phyloP scores from a whole-genome alignment of 1,284 basidiomycete species.

The Sporisorium reilianum region DNA sequence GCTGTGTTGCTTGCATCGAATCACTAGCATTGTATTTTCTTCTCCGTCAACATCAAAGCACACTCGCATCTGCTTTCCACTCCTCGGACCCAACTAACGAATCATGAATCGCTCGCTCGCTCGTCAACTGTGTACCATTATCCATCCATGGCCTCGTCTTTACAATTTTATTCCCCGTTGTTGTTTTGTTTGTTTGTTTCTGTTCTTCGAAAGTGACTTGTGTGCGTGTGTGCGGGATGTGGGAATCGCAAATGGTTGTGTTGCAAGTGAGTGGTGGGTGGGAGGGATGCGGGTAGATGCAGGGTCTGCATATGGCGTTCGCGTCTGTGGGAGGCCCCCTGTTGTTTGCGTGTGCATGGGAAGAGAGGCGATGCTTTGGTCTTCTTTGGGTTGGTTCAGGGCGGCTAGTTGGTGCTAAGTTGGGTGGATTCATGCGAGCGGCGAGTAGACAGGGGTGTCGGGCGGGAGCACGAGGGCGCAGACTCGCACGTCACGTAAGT shows the following conservation, averaged over 20 bases:
- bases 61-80: neutral
- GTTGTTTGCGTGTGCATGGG: neutral
- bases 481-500: neutral
- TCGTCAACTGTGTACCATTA: conserved; percentile 1
- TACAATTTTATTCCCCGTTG: neutral
- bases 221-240: neutral
- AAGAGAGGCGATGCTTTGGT: neutral
- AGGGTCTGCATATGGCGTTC: neutral
- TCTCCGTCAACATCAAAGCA: no score
- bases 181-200: no score
- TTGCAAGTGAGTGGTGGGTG: neutral
- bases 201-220: no score
- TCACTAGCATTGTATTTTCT: neutral
- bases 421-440: no score
- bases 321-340: neutral
- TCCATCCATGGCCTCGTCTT: neutral
- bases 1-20: neutral
- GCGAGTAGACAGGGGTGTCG: no score
- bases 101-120: neutral
- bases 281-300: neutral
- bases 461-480: no score
- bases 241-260: neutral
- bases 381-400: neutral
- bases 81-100: neutral
- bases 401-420: neutral